Evolutionary conservation across 2,329 filamentous ascomycete genomes (phyloP), one percentile per base, ranked within the genome.

Genomic region (Neonectria sp.): DNA sequence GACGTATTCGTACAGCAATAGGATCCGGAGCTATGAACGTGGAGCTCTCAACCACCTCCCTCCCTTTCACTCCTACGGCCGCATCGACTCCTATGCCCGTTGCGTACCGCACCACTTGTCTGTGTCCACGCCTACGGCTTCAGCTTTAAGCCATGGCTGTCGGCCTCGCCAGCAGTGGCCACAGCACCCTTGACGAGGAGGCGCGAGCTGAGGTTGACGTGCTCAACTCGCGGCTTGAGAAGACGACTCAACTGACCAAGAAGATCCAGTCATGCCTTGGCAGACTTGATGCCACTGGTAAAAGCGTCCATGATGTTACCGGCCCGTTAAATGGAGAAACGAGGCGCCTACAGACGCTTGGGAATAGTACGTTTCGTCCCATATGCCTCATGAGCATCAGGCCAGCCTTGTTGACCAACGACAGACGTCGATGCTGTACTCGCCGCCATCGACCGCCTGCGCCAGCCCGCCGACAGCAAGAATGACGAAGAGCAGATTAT

Each of bases 301-400:
- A 95, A 82, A 95, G 93, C 67, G 95, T 98, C 24, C 92, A 94
- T 76, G 94, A 97, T 77, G 95, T 97, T 12, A 95, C 97, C 63
- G 94, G 94, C 1, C 96, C 96, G 9, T 92, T 99, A 48, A 97
- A 95, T 78, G 93, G 93, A 75, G 97, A 98, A 80, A 98, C 96
- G 1, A 93, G 94, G 80, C 92, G 91, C 69, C 86, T 98, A 25
- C 96, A 98, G 81, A 89, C 92, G n/a, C 89, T 97, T 40, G 95
- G 93, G 72, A 91, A 89, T 72, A 99, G 92, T 93, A 79, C 27
- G 52, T 58, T 46, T 24, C 60, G 24, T 51, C 55, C 48, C 29
- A 25, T 24, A 27, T 33, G 9, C n/a, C 17, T 3, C 24, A 15
- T 25, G 21, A 12, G 27, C 6, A 48, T 46, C 17, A 46, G 7